phyloP scores from a whole-genome alignment of 495 filamentous ascomycete species.

The Tuber brumale region DNA sequence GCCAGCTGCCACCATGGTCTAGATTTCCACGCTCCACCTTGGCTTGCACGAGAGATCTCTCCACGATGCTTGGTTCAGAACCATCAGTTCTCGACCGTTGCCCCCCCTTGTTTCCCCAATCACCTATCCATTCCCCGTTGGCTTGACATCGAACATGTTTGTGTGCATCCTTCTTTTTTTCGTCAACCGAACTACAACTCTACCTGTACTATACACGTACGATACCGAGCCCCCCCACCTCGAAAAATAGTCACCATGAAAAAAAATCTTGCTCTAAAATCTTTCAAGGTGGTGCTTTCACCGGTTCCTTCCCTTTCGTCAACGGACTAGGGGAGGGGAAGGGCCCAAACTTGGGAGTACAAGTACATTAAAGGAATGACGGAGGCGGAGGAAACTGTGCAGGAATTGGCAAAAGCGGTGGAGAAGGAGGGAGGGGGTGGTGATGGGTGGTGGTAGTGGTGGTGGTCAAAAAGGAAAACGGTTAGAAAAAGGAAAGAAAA shows the following conservation, averaged over 20 bases:
- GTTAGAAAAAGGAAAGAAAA: conserved; percentile 1
- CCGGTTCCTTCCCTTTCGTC: neutral
- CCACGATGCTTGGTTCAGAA: neutral
- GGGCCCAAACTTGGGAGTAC: neutral
- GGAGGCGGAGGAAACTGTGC: neutral
- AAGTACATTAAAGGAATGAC: neutral
- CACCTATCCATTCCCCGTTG: neutral
- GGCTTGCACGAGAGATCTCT: neutral
- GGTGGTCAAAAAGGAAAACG: conserved; percentile 1
- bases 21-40: conserved; percentile 28
- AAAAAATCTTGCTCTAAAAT: neutral
- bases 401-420: neutral
- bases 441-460: neutral
- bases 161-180: neutral
- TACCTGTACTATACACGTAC: neutral
- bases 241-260: neutral
- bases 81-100: neutral
- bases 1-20: conserved; percentile 30
- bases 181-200: neutral
- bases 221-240: neutral
- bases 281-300: neutral
- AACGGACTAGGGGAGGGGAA: neutral
- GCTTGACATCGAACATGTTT: neutral
- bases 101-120: neutral
- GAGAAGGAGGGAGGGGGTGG: neutral